phyloP scores from a whole-genome alignment of 192 early-diverging fungal genomes.

The Coemansia sp. region DNA sequence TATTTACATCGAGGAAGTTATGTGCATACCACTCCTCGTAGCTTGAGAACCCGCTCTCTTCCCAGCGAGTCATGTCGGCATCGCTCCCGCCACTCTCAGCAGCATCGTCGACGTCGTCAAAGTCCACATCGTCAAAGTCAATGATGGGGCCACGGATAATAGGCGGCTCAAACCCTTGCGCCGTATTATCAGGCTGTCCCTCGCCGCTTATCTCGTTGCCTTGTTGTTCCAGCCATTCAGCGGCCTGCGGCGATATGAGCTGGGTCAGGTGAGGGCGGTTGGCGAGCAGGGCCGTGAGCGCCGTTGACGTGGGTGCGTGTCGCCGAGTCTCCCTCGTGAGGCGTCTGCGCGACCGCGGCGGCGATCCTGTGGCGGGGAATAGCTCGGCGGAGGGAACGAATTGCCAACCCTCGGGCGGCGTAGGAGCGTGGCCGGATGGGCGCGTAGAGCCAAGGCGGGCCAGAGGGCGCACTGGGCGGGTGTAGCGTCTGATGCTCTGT shows the following conservation, averaged over 20 bases:
- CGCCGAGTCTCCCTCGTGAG: neutral
- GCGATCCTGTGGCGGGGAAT: neutral
- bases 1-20: neutral
- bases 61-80: neutral
- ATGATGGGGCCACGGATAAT: neutral
- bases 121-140: neutral
- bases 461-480: neutral
- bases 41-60: neutral
- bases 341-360: conserved; percentile 6
- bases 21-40: neutral
- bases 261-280: neutral
- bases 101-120: neutral
- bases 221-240: neutral
- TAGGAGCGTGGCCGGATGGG: neutral
- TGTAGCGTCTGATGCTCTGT: neutral
- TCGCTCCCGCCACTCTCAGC: neutral
- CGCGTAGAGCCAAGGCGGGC: neutral
- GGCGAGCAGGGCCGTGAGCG: neutral
- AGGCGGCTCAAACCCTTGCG: neutral
- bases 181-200: neutral
- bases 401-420: neutral
- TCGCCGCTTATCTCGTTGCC: neutral
- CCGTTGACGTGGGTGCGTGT: neutral
- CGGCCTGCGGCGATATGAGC: neutral
- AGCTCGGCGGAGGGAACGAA: neutral